Conservation (phyloP, 305 asterid genomes). For the Euphrasia arctica region DNA sequence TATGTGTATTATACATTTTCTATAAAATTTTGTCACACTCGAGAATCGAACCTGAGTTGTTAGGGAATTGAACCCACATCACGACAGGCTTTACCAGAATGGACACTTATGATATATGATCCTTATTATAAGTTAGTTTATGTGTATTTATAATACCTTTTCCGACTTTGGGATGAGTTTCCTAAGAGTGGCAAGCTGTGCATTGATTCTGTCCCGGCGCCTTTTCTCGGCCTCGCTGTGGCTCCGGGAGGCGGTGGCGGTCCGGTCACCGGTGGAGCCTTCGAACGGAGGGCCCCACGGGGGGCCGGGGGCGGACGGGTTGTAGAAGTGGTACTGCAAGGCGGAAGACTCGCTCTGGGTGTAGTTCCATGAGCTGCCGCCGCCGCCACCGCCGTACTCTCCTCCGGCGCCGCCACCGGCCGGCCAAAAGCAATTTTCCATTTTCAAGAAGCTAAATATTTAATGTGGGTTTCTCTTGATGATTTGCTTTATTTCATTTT, state of each 20-base stretch:
- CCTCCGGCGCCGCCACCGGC: background rate
- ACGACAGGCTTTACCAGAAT: no score
- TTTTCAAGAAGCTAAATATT: background rate
- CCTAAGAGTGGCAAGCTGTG: conserved; percentile 79
- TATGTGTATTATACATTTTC: no score
- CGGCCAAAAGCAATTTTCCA: conserved; percentile 47
- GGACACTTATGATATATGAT: no score
- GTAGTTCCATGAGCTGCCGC: conserved; percentile 1
- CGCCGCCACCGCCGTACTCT: background rate
- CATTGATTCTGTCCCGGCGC: conserved; percentile 83
- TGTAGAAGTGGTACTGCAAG: conserved; percentile 28
- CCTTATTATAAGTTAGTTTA: no score
- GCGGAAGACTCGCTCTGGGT: conserved; percentile 27
- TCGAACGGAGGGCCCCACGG: conserved; percentile 33
- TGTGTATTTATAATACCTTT: conserved; percentile 42
- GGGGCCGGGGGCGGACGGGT: conserved; percentile 17
- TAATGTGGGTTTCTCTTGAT: no score
- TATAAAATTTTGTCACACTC: no score
- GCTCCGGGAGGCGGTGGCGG: conserved; percentile 59
- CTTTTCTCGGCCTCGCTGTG: conserved; percentile 95
- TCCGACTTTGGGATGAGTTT: conserved; percentile 86
- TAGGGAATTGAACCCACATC: no score
- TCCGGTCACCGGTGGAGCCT: conserved; percentile 36
- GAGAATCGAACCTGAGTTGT: no score
- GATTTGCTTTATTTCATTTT: no score